Percentiles rank a stretch among this genome's conserved stretches.
Conservation (phyloP, 768 basidiomycete genomes). For the Calocera cornea region DNA sequence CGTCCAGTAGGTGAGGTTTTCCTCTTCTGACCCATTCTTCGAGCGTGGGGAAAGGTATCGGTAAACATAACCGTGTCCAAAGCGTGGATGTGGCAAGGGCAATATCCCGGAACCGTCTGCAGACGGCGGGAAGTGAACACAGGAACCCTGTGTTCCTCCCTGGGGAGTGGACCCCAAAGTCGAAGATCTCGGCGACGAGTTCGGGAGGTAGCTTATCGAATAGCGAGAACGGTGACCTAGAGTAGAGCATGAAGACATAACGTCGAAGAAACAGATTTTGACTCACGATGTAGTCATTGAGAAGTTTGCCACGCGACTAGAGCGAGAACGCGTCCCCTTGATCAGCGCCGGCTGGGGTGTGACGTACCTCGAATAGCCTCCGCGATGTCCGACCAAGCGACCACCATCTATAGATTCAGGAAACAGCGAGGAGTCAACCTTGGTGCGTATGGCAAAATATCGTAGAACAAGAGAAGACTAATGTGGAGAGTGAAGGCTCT, state of each 20-base stretch:
- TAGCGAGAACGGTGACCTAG: background rate
- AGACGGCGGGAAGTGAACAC: background rate
- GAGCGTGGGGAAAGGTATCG: background rate
- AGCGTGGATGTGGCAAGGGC: background rate
- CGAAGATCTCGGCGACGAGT: background rate
- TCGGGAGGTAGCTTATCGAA: background rate
- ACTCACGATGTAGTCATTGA: too few species aligned
- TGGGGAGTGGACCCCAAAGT: background rate
- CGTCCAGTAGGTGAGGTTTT: background rate
- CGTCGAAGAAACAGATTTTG: too few species aligned
- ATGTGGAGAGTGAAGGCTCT: conserved; percentile 34
- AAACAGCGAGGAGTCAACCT: conserved; percentile 74
- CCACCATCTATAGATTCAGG: conserved; percentile 39
- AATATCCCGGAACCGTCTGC: background rate
- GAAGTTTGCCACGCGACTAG: too few species aligned
- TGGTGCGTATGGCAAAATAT: conserved; percentile 31
- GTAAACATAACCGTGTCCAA: background rate
- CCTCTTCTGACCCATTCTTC: background rate
- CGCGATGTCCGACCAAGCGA: background rate
- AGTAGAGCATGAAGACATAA: too few species aligned
- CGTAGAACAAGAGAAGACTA: conserved; percentile 13
- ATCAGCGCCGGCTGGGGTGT: too few species aligned
- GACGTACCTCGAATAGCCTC: background rate
- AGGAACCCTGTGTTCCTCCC: background rate
- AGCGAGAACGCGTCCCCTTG: too few species aligned